phyloP scores from a whole-genome alignment of 2,329 filamentous ascomycete species.

The Ploettnerulaceae sp. region DNA sequence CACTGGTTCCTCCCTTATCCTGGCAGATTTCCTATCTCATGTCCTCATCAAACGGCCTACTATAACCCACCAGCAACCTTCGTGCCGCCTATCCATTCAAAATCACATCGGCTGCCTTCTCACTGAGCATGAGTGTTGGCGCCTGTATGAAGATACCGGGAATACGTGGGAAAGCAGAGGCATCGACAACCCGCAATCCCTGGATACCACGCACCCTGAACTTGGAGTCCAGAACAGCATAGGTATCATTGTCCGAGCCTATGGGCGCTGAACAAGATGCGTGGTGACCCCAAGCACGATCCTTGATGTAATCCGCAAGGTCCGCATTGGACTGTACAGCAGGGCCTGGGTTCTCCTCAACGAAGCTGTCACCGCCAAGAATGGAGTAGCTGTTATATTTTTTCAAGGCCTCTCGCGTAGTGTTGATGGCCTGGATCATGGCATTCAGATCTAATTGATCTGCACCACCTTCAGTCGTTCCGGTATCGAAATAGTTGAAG shows the following conservation, averaged over 20 bases:
- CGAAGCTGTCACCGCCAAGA: constrained; percentile 40
- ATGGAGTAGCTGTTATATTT: constrained; percentile 33
- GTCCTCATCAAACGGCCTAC: no score
- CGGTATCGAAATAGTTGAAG: constrained; percentile 55
- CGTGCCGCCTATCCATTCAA: not conserved
- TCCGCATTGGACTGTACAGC: constrained; percentile 40
- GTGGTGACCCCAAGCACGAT: constrained; percentile 53
- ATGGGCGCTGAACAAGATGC: constrained; percentile 52
- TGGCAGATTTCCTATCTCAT: not conserved
- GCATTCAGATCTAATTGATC: constrained; percentile 21
- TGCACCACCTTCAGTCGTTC: constrained; percentile 26
- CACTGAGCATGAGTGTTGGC: constrained; percentile 51
- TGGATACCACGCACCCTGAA: constrained; percentile 53
- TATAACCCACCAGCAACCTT: not conserved
- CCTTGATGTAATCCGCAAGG: constrained; percentile 43
- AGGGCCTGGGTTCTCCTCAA: constrained; percentile 39
- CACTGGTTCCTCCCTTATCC: no score
- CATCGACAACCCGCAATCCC: constrained; percentile 57
- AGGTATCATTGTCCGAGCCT: constrained; percentile 47
- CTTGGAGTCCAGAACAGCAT: constrained; percentile 50
- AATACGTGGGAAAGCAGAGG: constrained; percentile 50
- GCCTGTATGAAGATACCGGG: constrained; percentile 42
- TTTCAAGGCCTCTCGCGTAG: constrained; percentile 22
- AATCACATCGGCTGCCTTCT: constrained; percentile 59
- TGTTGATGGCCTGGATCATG: constrained; percentile 18